Evolutionary conservation across 805 yeast species (phyloP).

Genomic region (Hanseniaspora thailandica): DNA sequence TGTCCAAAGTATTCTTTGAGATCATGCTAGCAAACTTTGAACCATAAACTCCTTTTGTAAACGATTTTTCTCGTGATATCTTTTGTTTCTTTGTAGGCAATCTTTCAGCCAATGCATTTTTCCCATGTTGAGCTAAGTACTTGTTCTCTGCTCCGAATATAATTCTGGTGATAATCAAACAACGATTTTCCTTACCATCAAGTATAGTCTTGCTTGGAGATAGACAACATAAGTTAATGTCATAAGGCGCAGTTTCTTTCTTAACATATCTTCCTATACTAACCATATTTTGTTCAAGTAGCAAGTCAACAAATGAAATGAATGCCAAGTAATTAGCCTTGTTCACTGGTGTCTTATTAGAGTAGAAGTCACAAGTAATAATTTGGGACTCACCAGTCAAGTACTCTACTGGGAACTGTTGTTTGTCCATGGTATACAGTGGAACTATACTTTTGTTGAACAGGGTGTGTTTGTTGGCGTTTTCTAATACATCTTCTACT

Average conservation of each 20-base stretch:
- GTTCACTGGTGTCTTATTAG: constrained; percentile 20
- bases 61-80: neutral
- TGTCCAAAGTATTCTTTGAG: neutral
- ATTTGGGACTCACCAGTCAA: constrained; percentile 11
- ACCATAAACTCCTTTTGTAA: neutral
- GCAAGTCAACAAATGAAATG: constrained; percentile 39
- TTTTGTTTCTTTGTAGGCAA: neutral
- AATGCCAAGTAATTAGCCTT: constrained; percentile 34
- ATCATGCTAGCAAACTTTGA: neutral
- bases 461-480: constrained; percentile 22
- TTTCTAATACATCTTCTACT: constrained; percentile 31
- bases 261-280: constrained; percentile 57
- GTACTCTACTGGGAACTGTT: neutral
- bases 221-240: constrained; percentile 43
- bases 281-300: constrained; percentile 37
- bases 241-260: constrained; percentile 33
- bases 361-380: constrained; percentile 10
- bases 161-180: neutral
- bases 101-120: neutral
- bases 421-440: neutral
- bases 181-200: neutral
- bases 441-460: neutral
- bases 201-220: constrained; percentile 32
- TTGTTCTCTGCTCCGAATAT: neutral
- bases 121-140: neutral